Base-by-base conservation (phyloP, 176 grass and related monocot genomes). In the Oryza australiensis region DNA sequence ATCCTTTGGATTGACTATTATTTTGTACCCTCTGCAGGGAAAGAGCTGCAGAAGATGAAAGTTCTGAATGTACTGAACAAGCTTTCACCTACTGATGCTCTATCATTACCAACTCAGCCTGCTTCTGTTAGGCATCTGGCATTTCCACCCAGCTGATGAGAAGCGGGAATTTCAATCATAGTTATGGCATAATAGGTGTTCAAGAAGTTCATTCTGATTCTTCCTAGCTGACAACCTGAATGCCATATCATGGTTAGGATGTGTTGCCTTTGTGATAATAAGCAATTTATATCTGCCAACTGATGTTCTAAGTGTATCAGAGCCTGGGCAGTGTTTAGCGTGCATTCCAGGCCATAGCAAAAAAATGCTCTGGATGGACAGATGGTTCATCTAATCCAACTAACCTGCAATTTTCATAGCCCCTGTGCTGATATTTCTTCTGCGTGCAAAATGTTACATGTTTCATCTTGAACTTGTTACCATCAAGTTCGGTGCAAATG, bases 1-100 rank as follows among this genome's bases (percentile, higher is more conserved):
- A 67, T 24, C 32, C 30, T 41, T 81, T 66, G 26, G 48, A 22
- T 30, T 77, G 62, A 16, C 13, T 28, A 40, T 42, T 75, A 28
- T 74, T 81, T 77, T 26, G 53, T 80, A 9, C 28, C 38, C 33
- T 51, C 63, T 83, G 53, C 77, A 94, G 96, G 91, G n/a, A 95
- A 94, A 83, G 96, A 99, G 66, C 75, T 95, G 73, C 91, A 99
- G 62, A 90, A 88, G 67, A 95, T 94, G 93, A 92, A 94, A 87
- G 43, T 88, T 88, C 80, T 99, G 87, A 92, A 99, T 88, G 91
- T 99, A 38, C 62, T 94, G 26, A 87, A 87, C 18, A 95, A 91
- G 77, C 48, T 84, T 75, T 73, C 51, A 9, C 53, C 82, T 12
- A 22, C 53, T 7, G 86, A 89, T 26, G 68, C 74, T 49, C 76